phyloP scores from a whole-genome alignment of 495 filamentous ascomycete genomes.

The Xylaria acuta region DNA sequence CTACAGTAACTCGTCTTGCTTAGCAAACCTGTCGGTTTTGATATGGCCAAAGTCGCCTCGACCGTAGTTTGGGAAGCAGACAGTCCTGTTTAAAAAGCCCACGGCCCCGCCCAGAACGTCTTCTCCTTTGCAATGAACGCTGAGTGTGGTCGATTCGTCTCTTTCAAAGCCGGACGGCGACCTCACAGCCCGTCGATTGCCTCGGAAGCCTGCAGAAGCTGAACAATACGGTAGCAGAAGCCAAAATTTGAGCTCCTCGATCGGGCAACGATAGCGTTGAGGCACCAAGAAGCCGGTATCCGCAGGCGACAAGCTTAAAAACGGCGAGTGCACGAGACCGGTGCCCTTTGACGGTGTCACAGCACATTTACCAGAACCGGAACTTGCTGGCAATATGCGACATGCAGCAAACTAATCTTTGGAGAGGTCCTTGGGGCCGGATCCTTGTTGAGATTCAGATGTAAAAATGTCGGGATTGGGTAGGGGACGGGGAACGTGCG shows the following conservation, averaged over 20 bases:
- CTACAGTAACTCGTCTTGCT: constrained; percentile 1
- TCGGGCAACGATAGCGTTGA: not conserved
- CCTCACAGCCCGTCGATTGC: not conserved
- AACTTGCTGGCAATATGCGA: not conserved
- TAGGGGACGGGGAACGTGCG: not conserved
- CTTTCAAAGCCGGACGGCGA: constrained; percentile 4
- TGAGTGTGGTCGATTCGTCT: not conserved
- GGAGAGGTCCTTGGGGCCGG: not conserved
- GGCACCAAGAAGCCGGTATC: not conserved
- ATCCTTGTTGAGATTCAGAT: not conserved
- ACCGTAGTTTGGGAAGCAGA: not conserved
- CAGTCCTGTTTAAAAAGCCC: constrained; percentile 4
- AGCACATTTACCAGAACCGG: not conserved
- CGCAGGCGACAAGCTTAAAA: not conserved
- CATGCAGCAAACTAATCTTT: not conserved
- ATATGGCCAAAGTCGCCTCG: constrained; percentile 4
- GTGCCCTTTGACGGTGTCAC: not conserved
- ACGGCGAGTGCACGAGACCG: not conserved
- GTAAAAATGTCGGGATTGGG: not conserved
- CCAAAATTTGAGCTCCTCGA: not conserved
- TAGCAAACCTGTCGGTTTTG: not conserved
- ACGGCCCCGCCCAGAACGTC: not conserved
- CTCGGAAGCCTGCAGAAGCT: constrained; percentile 25
- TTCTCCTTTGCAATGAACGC: not conserved
- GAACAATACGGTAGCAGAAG: not conserved